Base-by-base conservation (phyloP, 179 eudicot species). In the Spergularia azorica region DNA sequence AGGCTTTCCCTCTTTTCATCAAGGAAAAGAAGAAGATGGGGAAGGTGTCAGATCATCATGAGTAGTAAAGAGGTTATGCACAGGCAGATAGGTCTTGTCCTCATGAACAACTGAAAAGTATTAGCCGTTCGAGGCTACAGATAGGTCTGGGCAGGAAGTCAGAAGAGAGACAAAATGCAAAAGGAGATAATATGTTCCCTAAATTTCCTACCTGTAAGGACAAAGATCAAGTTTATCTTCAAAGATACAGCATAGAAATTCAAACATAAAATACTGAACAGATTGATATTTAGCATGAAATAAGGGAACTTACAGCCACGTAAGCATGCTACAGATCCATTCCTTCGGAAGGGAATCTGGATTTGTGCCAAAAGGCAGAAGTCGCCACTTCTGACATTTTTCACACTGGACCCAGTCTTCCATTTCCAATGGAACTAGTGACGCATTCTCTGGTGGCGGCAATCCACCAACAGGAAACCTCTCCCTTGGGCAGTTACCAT, bases 321-420 rank as follows among this genome's bases (percentile, higher is more conserved):
- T 74, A 69, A 90, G 90, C 99, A 94, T 88, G 86, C 88, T 86
- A 79, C 99, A 96, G 62, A 88, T 69, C 98, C 99, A 96, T 84
- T 88, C 88, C 76, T 94, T 89, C 57, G 97, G 93, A 81, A 91
- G 98, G 82, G 82, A 76, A 38, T 86, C 80, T 15, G 84, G 86
- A 79, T 88, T 86, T 48, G 81, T 79, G 70, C 93, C 98, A 74
- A 73, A 84, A 71, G 99, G 99, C 80, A 94, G 90, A 74, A 94
- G 91, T 80, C 99, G 81, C 99, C 99, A 96, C 74, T 86, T 81
- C 79, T 86, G 87, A 83, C 99, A 94, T 67, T 85, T 89, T 73
- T 96, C 99, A 83, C 99, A 96, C 58, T 76, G 74, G 39, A 96
- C 99, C 99, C 98, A 96, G 74, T 87, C 84, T 7, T 67, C 98